phyloP scores from a whole-genome alignment of 305 asterid genomes.

The Fraxinus albicans region DNA sequence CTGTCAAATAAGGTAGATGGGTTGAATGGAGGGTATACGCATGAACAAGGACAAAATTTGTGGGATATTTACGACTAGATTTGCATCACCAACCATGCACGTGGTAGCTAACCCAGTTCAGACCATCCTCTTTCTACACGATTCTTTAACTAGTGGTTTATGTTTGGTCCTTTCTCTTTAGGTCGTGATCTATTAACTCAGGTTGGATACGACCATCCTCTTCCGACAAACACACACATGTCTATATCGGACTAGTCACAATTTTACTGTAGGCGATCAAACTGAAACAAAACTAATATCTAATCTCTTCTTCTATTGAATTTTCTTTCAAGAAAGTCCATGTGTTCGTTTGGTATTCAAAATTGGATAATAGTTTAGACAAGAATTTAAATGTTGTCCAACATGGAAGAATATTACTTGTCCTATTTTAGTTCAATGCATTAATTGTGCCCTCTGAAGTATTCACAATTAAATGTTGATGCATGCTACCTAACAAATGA shows the following conservation, averaged over 20 bases:
- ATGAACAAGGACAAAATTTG: not conserved
- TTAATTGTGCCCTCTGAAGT: not conserved
- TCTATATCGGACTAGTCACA: not conserved
- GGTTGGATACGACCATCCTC: not conserved
- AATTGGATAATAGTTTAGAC: not conserved
- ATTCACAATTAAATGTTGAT: not conserved
- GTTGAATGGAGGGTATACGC: not conserved
- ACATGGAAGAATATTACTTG: too few species aligned
- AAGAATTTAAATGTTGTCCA: not conserved
- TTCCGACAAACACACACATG: not conserved
- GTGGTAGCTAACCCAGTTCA: not conserved
- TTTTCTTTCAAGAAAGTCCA: too few species aligned
- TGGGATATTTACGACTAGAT: not conserved
- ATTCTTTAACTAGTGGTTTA: not conserved
- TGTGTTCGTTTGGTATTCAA: too few species aligned
- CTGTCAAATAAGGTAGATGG: not conserved
- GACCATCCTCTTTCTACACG: not conserved
- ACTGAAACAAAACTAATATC: too few species aligned
- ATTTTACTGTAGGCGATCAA: not conserved
- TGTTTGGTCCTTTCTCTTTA: not conserved
- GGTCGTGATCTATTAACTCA: not conserved
- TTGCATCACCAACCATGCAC: not conserved
- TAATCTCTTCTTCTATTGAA: too few species aligned
- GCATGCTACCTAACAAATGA: constrained; percentile 12
- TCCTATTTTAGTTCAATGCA: not conserved